Percentiles rank a stretch among this genome's conserved stretches.
Evolutionary conservation across 2,329 filamentous ascomycete genomes (phyloP).

Genomic region (Penicillium crustosum): DNA sequence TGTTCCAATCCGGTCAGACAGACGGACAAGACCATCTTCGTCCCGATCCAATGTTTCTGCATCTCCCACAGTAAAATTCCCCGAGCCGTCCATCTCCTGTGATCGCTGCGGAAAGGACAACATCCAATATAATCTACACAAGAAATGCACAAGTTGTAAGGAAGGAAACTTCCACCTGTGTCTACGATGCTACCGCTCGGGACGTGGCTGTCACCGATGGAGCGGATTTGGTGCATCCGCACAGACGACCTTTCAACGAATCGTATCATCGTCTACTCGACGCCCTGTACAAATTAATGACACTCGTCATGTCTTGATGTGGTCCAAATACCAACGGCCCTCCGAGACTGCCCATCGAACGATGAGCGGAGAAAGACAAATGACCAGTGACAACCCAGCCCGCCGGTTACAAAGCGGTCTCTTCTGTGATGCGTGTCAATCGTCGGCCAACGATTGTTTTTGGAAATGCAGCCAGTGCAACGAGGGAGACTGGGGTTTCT

Average conservation of each 20-base stretch:
- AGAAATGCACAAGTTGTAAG: slow-evolving; percentile 72
- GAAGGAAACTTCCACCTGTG: slow-evolving; percentile 77
- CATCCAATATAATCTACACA: slow-evolving; percentile 84
- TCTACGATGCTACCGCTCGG: slow-evolving; percentile 72
- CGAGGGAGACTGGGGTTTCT: slow-evolving; percentile 92
- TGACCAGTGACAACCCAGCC: slow-evolving; percentile 67
- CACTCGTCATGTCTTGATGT: slow-evolving; percentile 54
- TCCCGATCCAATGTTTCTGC: slow-evolving; percentile 33
- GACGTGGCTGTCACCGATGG: slow-evolving; percentile 80
- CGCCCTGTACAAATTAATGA: slow-evolving; percentile 14
- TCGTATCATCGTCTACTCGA: slow-evolving; percentile 33
- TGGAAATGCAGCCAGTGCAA: slow-evolving; percentile 90
- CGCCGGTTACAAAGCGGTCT: slow-evolving; percentile 72
- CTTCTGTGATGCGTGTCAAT: slow-evolving; percentile 76
- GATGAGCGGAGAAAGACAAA: slow-evolving; percentile 45
- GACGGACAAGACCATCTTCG: slow-evolving; percentile 34
- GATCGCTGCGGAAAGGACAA: slow-evolving; percentile 66
- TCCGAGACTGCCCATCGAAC: slow-evolving; percentile 25
- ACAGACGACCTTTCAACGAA: slow-evolving; percentile 64
- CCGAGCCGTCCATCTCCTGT: slow-evolving; percentile 73
- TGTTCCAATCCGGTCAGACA: slow-evolving; percentile 21
- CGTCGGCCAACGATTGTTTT: slow-evolving; percentile 77
- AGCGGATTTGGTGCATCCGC: slow-evolving; percentile 80
- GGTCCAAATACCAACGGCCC: slow-evolving; percentile 36
- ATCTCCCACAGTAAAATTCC: slow-evolving; percentile 46